Base-by-base conservation (phyloP, 345 rosid genomes). In the Toxicodendron radicans region DNA sequence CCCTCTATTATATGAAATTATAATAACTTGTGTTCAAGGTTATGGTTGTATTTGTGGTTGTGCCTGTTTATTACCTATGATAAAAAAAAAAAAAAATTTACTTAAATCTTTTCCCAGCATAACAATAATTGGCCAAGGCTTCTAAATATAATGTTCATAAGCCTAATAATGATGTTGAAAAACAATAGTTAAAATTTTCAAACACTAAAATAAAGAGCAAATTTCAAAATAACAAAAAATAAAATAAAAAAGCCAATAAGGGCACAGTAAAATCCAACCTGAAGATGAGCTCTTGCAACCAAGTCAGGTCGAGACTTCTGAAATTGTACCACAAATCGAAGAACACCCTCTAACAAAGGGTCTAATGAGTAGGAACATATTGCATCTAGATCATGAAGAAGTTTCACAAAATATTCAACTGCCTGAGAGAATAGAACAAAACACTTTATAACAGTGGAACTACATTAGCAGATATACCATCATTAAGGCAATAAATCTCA, bases 251-350 rank as follows among this genome's bases (percentile, higher is more conserved):
- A 49, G 33, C 11, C 51, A 64, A 24, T 10, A 59, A 17, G 17
- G 10, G 66, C 21, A 54, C 13, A 13, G 48, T 58, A 23, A 65
- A 64, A 58, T 35, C 73, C 53, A 73, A 96, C 99, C 99, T 96
- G 99, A 72, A 93, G 91, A 90, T 96, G 94, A 78, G 97, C 96
- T 79, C 99, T 85, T 58, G 99, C 88, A 71, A 93, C 91, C 80
- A 96, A 81, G 86, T 90, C 98, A 64, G 99, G 98, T 74, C 86
- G 81, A 82, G 91, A 85, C 60, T 89, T 96, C 72, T 96, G 99
- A 83, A 96, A 96, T 75, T 85, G 91, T 79, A 83, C 89, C 81
- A 89, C 85, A 83, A 90, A 96, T 70, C 80, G 87, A 83, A 93
- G 76, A 69, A 90, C 83, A 80, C 60, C 85, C 83, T 93, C 99